Base-by-base conservation (phyloP, 2,329 filamentous ascomycete species). In the Xylariaceae sp. region DNA sequence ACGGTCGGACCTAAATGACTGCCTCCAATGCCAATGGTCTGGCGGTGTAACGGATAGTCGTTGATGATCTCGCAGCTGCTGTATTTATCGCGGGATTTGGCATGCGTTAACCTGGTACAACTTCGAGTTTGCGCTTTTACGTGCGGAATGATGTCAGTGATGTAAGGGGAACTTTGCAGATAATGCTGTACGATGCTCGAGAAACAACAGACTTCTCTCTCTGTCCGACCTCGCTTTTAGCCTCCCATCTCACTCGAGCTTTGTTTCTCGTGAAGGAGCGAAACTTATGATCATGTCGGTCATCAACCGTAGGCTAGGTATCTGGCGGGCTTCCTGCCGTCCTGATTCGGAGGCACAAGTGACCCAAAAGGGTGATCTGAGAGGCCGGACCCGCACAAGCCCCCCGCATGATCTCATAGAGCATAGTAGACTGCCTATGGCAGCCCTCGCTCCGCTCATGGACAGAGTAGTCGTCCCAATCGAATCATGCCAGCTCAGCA, bases 21-120 rank as follows among this genome's bases (percentile, higher is more conserved):
- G n/a, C n/a, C n/a, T n/a, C n/a, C n/a, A n/a, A 31, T 26, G 15
- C 3, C 26, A 44, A 40, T 29, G 17, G 34, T 30, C 33, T 34
- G 33, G 41, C 41, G 33, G 47, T 52, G 48, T 43, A 51, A 38
- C 50, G 41, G 50, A 50, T 47, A 37, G 27, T 27, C 41, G 37
- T 32, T n/a, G 37, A 27, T 38, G 37, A 41, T 28, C 16, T 38
- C 21, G 35, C 16, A 44, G 45, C n/a, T n/a, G n/a, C n/a, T n/a
- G n/a, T n/a, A 47, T 30, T 29, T 33, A 38, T 40, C 43, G 15
- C 27, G 17, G 29, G 23, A 31, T 26, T 39, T 18, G 31, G 18
- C 24, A n/a, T 27, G 23, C n/a, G n/a, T 31, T 14, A 12, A n/a
- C n/a, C n/a, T n/a, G n/a, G n/a, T n/a, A n/a, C n/a, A n/a, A 24